Evolutionary conservation across 129 eudicot species (phyloP).

Genomic region (Sambucus nigra): DNA sequence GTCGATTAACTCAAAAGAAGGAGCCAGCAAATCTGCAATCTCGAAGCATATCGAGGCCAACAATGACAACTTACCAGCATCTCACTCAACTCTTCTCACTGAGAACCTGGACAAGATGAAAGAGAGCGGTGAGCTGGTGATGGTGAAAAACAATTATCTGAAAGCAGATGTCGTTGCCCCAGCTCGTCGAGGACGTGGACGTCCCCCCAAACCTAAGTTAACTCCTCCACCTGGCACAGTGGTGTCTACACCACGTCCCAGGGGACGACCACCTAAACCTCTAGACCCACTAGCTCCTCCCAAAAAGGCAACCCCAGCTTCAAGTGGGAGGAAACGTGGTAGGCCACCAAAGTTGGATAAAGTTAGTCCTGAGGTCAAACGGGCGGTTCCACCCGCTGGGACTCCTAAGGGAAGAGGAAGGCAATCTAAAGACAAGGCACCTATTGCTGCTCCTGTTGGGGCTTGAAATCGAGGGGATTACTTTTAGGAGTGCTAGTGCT

Average conservation of each 20-base stretch:
- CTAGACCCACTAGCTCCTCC: slow-evolving; percentile 15
- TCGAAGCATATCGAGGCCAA: slow-evolving; percentile 51
- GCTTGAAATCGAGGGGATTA: neutral
- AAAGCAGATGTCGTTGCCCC: slow-evolving; percentile 44
- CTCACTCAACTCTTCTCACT: slow-evolving; percentile 51
- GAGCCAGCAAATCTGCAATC: slow-evolving; percentile 48
- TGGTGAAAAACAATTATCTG: slow-evolving; percentile 49
- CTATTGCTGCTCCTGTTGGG: neutral
- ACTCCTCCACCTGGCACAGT: slow-evolving; percentile 18
- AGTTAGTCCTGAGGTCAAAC: neutral
- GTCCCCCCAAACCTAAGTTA: slow-evolving; percentile 59
- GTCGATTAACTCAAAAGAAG: slow-evolving; percentile 28
- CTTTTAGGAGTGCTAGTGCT: slow-evolving; percentile 10
- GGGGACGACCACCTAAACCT: slow-evolving; percentile 67
- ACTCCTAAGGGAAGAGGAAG: slow-evolving; percentile 51
- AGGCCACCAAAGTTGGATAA: slow-evolving; percentile 44
- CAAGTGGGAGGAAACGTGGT: slow-evolving; percentile 56
- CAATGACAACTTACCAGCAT: slow-evolving; percentile 44
- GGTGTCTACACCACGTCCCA: slow-evolving; percentile 32
- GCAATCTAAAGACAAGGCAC: slow-evolving; percentile 9
- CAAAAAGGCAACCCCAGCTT: slow-evolving; percentile 5
- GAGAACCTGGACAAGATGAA: slow-evolving; percentile 66
- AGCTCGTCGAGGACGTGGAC: slow-evolving; percentile 59
- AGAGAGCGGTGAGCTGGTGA: slow-evolving; percentile 39
- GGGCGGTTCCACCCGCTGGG: slow-evolving; percentile 8